These are phyloP conservation scores for Fraxinus excelsior DNA, from an alignment of 257 asterid genomes.

Conservation along the genomic window DNA sequence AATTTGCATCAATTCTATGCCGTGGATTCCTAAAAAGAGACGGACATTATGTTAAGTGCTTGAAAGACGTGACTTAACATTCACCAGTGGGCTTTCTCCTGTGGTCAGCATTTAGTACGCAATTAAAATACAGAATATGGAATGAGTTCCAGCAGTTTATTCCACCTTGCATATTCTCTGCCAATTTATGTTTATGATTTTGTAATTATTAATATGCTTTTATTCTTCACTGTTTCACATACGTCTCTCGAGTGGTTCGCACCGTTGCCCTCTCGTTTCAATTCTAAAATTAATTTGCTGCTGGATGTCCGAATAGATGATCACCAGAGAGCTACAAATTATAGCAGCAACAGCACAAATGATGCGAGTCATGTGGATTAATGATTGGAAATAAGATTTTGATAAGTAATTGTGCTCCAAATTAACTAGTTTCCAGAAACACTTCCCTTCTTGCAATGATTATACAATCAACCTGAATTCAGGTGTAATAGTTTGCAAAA, in stretches of 20 bases:
- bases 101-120: neutral
- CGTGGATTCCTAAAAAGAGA: neutral
- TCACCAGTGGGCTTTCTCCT: neutral
- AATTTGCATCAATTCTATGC: slow-evolving; percentile 1
- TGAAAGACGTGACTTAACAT: neutral
- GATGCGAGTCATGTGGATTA: too few species aligned
- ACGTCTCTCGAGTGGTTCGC: neutral
- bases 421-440: neutral
- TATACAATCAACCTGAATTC: neutral
- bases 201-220: slow-evolving; percentile 2
- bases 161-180: neutral
- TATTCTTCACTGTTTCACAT: neutral
- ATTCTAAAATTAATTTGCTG: neutral
- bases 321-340: too few species aligned
- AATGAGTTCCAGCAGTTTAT: neutral
- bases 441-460: neutral
- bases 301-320: neutral
- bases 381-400: too few species aligned
- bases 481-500: neutral
- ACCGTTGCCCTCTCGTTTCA: neutral
- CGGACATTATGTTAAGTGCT: neutral
- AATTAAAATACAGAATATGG: neutral
- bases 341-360: too few species aligned
- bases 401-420: neutral
- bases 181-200: neutral